These are phyloP conservation scores for Pseudozyma tsukubaensis DNA, from an alignment of 1,284 basidiomycete species.

Conservation along the genomic window DNA sequence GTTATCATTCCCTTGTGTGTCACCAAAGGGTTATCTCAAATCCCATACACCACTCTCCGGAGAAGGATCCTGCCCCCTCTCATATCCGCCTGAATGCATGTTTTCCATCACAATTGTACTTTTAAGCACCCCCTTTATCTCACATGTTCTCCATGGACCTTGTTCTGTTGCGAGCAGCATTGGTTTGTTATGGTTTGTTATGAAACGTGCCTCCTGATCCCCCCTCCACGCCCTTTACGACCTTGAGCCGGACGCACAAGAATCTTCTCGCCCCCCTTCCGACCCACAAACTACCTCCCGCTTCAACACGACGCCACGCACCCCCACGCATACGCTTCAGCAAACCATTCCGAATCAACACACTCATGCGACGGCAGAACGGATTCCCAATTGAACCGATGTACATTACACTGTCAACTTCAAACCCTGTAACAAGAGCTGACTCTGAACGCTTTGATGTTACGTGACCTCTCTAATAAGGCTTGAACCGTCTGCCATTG, in stretches of 20 bases:
- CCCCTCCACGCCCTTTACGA: too few relatives aligned
- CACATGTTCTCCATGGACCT: not conserved
- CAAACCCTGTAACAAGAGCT: not conserved
- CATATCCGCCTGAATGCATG: not conserved
- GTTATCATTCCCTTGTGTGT: not conserved
- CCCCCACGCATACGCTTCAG: too few relatives aligned
- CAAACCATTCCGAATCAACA: too few relatives aligned
- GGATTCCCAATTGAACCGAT: too few relatives aligned
- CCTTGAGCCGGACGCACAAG: too few relatives aligned
- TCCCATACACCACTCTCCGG: not conserved
- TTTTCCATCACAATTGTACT: constrained; percentile 22
- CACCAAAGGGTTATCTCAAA: not conserved
- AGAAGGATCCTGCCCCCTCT: not conserved
- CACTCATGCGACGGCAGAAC: too few relatives aligned
- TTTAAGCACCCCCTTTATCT: constrained; percentile 7
- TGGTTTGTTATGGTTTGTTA: not conserved
- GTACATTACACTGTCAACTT: too few relatives aligned
- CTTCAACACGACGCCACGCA: too few relatives aligned
- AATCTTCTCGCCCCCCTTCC: too few relatives aligned
- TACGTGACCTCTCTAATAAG: constrained; percentile 29
- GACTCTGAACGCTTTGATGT: too few relatives aligned
- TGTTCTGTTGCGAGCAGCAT: not conserved
- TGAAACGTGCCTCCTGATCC: too few relatives aligned
- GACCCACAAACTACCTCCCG: too few relatives aligned
- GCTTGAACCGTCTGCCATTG: constrained; percentile 62